phyloP scores from a whole-genome alignment of 805 yeast genomes.

The Starmerella geochares region DNA sequence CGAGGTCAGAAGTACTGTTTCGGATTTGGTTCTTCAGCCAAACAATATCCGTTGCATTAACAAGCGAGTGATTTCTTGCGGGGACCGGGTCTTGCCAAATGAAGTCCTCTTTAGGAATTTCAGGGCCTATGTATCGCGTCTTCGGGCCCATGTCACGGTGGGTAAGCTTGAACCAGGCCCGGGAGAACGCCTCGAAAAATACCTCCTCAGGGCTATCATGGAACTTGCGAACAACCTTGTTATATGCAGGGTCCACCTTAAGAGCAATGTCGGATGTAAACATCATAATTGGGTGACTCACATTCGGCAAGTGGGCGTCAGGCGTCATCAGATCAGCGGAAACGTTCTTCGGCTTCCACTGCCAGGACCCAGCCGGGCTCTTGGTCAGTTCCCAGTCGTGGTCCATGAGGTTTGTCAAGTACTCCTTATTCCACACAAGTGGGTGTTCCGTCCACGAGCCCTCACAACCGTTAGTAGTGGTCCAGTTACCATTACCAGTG shows the following conservation, averaged over 20 bases:
- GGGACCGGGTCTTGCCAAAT: conserved; percentile 24
- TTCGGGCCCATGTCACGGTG: conserved; percentile 23
- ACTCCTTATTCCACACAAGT: conserved; percentile 18
- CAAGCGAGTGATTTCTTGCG: conserved; percentile 11
- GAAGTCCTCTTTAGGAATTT: conserved; percentile 15
- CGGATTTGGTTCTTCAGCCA: conserved; percentile 14
- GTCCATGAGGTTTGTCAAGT: conserved; percentile 18
- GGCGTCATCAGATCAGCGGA: conserved; percentile 16
- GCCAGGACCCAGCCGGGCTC: conserved; percentile 21
- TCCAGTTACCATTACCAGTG: conserved; percentile 20
- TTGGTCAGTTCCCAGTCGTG: conserved; percentile 12
- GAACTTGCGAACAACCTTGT: conserved; percentile 16
- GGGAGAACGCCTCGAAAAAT: conserved; percentile 19
- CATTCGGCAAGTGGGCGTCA: conserved; percentile 19
- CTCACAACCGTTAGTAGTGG: conserved; percentile 22
- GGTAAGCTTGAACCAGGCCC: conserved; percentile 23
- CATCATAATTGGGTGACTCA: conserved; percentile 20
- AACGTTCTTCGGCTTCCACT: conserved; percentile 16
- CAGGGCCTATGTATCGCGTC: conserved; percentile 21
- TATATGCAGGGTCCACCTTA: conserved; percentile 20
- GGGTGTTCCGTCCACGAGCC: conserved; percentile 23
- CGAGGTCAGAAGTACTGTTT: conserved; percentile 10
- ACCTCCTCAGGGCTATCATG: conserved; percentile 12
- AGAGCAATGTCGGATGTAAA: conserved; percentile 22
- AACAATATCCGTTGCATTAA: conserved; percentile 14